Base-by-base conservation (phyloP, 2,329 filamentous ascomycete species). In the Exophiala bonariae region DNA sequence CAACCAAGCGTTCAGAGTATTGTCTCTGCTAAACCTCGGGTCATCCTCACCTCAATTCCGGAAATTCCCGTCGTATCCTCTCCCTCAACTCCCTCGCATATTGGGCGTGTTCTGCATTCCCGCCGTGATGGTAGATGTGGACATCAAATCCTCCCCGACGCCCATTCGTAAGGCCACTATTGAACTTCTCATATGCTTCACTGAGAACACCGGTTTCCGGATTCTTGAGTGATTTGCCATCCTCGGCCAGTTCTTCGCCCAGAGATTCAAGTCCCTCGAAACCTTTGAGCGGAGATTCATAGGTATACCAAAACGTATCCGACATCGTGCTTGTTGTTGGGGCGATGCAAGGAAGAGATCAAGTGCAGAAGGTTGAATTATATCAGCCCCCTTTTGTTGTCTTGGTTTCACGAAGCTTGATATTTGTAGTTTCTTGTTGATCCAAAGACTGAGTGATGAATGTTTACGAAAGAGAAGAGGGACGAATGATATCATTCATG, bases 161-260 rank as follows among this genome's bases (percentile, higher is more conserved):
- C 65, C 2, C 78, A 82, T 48, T 85, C 87, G 35, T 81, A 74
- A 23, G 95, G 72, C 0, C 89, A 87, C 2, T 79, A 0, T 77
- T 67, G 59, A 96, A 96, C 28, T 72, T 67, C 13, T 81, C 75
- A 61, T 95, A 95, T 11, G 87, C 81, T 42, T 77, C 69, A 63
- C 87, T 92, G 40, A 79, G 71, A 3, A 75, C 66, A 1, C 77
- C 78, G 1, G 80, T 73, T 23, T 79, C 73, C 0, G 81, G 81
- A 59, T 95, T 95, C 43, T 79, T 73, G 57, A 81, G 80, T 40
- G 86, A 89, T 70, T 95, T 95, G 38, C 87, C 87, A 64, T 96
- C 87, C 30, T 79, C 80, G 37, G 76, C 75, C 54, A 69, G 77
- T 57, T 87, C 82, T 13, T 73, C 66, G 16, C 75, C 59, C 0